Base-by-base conservation (phyloP, 768 basidiomycete species). In the Sarcodon aspratus region DNA sequence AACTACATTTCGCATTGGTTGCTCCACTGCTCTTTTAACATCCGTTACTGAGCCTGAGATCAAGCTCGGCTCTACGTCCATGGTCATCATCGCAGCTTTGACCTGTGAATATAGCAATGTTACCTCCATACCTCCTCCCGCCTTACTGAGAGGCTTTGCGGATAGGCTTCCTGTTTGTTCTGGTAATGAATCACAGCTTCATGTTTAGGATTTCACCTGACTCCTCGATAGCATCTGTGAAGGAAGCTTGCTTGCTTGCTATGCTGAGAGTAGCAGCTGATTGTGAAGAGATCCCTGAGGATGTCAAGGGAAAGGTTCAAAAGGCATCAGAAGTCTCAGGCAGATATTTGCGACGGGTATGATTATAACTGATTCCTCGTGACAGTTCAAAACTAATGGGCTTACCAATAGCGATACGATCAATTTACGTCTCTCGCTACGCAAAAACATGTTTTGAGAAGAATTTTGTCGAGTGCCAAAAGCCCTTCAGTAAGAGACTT, bases 241-340 rank as follows among this genome's bases (percentile, higher is more conserved):
- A 85, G 59, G 88, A 92, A 50, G 78, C 78, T 4, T 78, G 78
- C 51, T 63, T 92, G 32, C 59, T 90, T 33, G 72, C 80, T 3
- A 84, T 91, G 80, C 63, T 89, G 34, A 73, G 85, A 47, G 53
- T 88, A 32, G 69, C 74, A 45, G 76, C 74, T 3, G 74, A 79
- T 15, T 82, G 79, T 55, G 72, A 76, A 9, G 65, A 72, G 18
- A 59, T 83, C 9, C 75, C 81, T 3, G 58, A 66, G 15, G 64
- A 73, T 6, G 68, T 77, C 18, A 54, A 67, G 11, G 61, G 59
- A 18, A 54, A 59, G 11, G 75, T 87, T 9, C 61, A 63, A 17
- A 63, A 64, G 35, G 47, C 81, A 38, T 65, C 69, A 10, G 65
- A 71, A 46, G 61, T 57, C 7, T 66, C 76, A 7, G 68, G 77